Evolutionary conservation across 2,329 filamentous ascomycete species (phyloP), one percentile per base, ranked within the genome.

Genomic region (Hypoxylon sp.): DNA sequence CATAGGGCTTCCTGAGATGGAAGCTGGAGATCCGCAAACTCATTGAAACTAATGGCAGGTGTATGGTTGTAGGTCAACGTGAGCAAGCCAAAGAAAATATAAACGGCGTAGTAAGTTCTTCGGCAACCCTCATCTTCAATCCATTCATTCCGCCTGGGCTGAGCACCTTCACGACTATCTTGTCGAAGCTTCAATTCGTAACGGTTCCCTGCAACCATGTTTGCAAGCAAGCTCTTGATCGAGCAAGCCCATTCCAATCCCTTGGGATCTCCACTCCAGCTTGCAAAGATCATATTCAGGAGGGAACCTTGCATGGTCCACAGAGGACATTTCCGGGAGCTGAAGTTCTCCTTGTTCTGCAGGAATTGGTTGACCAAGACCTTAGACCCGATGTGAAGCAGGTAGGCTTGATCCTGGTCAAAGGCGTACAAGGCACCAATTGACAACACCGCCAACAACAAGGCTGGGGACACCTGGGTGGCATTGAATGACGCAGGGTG

Each of bases 301-400:
- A 99, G 78, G 3, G 92, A 96, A 70, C 90, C 91, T 71, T 99
- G 94, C 91, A 97, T 97, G 36, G 93, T 94, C 93, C 94, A 97
- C 9, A 99, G 75, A 3, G 94, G 94, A 66, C 93, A 97, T 72
- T 97, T 97, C 64, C 93, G 87, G 6, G 94, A 97, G 78, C 93
- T 96, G 72, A 97, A 97, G 74, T 96, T 96, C 71, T 97, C 92
- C 78, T 97, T 97, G 76, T 97, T 95, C 73, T 96, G 91, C 57
- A 99, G 73, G 72, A 97, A 97, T 70, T 97, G 91, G 69, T 95
- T 97, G 65, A 97, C 92, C 12, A 99, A 82, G 19, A 97, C 89
- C 78, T 97, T 99, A 52, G 94, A 96, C 12, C 93, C 94, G 62
- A 97, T 96, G 74, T 99, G 94, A 15, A 97, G 84, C 81, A 96